Conservation (phyloP, 768 basidiomycete species). For the Phlebiopsis flavidoalba region DNA sequence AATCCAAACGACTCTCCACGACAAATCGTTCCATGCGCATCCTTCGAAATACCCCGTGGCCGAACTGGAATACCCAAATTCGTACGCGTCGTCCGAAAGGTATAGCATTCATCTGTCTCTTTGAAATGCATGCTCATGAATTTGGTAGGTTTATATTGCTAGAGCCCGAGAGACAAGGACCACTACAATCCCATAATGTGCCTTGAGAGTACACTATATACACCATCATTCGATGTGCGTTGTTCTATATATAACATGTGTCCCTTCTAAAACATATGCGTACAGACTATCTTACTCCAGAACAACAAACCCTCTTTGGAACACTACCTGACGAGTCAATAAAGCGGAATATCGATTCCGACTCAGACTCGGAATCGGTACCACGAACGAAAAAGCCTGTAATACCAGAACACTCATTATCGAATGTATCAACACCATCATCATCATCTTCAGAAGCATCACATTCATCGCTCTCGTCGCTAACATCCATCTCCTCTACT, state of each 20-base stretch:
- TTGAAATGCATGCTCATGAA: neutral
- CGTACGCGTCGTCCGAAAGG: conserved; percentile 62
- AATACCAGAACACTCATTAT: neutral
- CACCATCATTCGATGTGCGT: conserved; percentile 67
- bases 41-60: conserved; percentile 55
- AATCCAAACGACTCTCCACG: conserved; percentile 60
- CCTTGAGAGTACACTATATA: conserved; percentile 66
- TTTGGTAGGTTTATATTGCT: conserved; percentile 64
- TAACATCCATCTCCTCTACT: conserved; percentile 28
- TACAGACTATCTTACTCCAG: conserved; percentile 61
- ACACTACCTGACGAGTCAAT: conserved; percentile 43
- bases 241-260: neutral
- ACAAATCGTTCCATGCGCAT: conserved; percentile 59
- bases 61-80: conserved; percentile 79
- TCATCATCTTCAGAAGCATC: conserved; percentile 20
- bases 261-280: neutral
- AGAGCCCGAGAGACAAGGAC: conserved; percentile 77
- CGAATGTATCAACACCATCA: conserved; percentile 18
- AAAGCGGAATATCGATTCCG: conserved; percentile 15
- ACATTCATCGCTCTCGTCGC: conserved; percentile 26
- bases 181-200: conserved; percentile 85
- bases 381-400: neutral
- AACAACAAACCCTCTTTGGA: conserved; percentile 64
- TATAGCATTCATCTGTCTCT: conserved; percentile 23
- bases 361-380: conserved; percentile 18